Evolutionary conservation across 306 rosid genomes (phyloP).

Genomic region (Acmispon strigosus): DNA sequence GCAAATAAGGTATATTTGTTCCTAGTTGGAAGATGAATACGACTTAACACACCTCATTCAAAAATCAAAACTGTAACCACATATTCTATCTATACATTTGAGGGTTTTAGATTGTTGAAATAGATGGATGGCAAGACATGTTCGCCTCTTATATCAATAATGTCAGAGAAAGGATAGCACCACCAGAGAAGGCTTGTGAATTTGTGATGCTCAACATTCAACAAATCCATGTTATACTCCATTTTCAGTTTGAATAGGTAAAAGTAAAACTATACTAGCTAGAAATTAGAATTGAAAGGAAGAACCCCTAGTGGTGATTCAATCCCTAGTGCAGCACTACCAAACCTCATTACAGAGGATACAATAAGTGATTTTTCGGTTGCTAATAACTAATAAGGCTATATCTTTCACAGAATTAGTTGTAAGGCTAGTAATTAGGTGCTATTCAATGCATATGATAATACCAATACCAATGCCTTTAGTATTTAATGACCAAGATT

Average conservation of each 20-base stretch:
- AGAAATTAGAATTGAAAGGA: no score
- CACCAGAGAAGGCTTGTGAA: not conserved
- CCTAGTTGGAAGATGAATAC: conserved; percentile 4
- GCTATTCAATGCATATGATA: not conserved
- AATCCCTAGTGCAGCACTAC: no score
- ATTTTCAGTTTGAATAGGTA: no score
- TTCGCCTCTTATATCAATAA: not conserved
- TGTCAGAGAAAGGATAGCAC: not conserved
- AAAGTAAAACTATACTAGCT: no score
- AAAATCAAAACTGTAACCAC: not conserved
- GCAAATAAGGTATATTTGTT: not conserved
- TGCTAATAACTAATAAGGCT: no score
- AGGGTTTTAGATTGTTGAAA: not conserved
- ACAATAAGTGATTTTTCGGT: no score
- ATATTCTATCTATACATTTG: not conserved
- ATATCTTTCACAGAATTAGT: no score
- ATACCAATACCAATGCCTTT: no score
- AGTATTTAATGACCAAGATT: no score
- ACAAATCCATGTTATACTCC: not conserved
- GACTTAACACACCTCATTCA: not conserved
- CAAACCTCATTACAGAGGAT: no score
- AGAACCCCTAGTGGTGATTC: no score
- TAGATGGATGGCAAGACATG: conserved; percentile 8
- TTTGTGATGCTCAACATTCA: not conserved
- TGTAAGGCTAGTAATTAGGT: no score